Percentiles rank a stretch among this genome's conserved stretches.
Evolutionary conservation across 75 land plant species (phyloP).

Genomic region (Gnetum montanum): DNA sequence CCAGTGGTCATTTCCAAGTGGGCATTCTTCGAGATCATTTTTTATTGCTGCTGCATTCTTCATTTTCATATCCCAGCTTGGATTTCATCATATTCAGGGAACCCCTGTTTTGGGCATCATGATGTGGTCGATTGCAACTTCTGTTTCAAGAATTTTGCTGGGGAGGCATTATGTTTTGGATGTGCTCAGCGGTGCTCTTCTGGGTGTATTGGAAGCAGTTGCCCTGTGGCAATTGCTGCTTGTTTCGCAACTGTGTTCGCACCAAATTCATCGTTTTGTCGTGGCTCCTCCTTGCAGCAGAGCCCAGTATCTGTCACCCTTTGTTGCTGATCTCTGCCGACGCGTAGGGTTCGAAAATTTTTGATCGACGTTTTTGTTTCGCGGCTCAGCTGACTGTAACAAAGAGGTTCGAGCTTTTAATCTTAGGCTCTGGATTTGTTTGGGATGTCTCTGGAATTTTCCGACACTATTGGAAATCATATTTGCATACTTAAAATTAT

Average conservation of each 20-base stretch:
- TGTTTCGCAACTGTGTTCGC: slow-evolving; percentile 1
- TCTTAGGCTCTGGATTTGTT: too few species aligned
- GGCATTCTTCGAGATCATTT: slow-evolving; percentile 78
- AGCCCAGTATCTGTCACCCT: too few species aligned
- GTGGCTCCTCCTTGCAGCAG: too few species aligned
- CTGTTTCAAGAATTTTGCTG: slow-evolving; percentile 57
- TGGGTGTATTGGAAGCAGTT: slow-evolving; percentile 45
- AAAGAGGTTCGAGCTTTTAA: too few species aligned
- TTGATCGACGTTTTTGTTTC: too few species aligned
- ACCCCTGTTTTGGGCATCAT: neutral
- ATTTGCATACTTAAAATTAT: too few species aligned
- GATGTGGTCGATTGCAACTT: slow-evolving; percentile 53
- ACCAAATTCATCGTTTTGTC: too few species aligned
- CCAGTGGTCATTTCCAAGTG: slow-evolving; percentile 94
- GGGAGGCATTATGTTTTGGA: slow-evolving; percentile 76
- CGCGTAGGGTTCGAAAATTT: too few species aligned
- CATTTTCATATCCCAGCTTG: slow-evolving; percentile 14
- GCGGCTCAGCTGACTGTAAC: too few species aligned
- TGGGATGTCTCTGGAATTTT: too few species aligned
- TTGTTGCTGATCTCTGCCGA: too few species aligned
- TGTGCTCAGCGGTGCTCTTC: slow-evolving; percentile 49
- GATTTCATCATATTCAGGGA: neutral
- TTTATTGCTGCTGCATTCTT: slow-evolving; percentile 36
- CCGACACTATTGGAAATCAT: too few species aligned
- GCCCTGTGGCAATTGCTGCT: slow-evolving; percentile 6